These are phyloP conservation scores for Arctium lappa DNA, from an alignment of 129 eudicot species.

Conservation along the genomic window DNA sequence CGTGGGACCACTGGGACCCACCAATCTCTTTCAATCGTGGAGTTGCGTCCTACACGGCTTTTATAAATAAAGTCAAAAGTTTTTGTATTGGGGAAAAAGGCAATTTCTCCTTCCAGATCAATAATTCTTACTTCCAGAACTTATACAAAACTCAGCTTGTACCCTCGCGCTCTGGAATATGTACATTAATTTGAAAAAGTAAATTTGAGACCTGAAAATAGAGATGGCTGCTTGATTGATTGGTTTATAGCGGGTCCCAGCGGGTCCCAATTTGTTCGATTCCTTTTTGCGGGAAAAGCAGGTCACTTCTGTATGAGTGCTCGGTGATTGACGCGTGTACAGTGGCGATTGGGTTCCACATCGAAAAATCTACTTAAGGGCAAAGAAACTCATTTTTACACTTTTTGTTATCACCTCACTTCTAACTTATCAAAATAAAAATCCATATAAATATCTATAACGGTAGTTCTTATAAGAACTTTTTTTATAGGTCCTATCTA, in stretches of 20 bases:
- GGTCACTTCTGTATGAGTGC: conserved; percentile 24
- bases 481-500: no score
- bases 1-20: conserved; percentile 32
- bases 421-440: no score
- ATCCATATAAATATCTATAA: no score
- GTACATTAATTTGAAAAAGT: background rate
- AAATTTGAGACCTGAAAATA: background rate
- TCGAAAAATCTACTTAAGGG: background rate
- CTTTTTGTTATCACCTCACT: no score
- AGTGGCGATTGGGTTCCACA: conserved; percentile 37
- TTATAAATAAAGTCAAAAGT: conserved; percentile 40
- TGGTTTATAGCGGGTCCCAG: conserved; percentile 11
- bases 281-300: conserved; percentile 34
- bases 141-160: background rate
- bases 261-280: conserved; percentile 41
- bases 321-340: conserved; percentile 63
- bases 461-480: no score
- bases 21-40: conserved; percentile 38
- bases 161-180: rapidly evolving
- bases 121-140: background rate
- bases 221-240: conserved; percentile 21
- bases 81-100: conserved; percentile 24
- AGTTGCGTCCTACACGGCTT: conserved; percentile 62
- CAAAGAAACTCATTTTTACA: no score
- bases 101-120: background rate